Evolutionary conservation across 2,329 filamentous ascomycete genomes (phyloP), one percentile per base, ranked within the genome.

Genomic region (Pseudogymnoascus sp.): DNA sequence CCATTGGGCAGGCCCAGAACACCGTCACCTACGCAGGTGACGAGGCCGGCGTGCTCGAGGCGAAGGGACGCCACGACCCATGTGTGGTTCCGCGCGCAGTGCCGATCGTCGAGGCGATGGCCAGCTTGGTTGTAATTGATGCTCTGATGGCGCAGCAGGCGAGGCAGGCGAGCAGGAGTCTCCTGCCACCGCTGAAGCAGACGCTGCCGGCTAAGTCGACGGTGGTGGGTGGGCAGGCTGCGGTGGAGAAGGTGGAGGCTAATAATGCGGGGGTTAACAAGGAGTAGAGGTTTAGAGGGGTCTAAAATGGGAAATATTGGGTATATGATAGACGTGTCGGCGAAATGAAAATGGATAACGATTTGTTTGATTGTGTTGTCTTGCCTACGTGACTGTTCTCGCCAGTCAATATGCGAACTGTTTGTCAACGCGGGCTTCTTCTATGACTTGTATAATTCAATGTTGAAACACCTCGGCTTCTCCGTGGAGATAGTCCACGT

Each of bases 41-140:
- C 8, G 67, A 62, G 6, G 85, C 89, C 67, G 94, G 94, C 60
- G 78, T 90, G 3, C 80, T 97, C 35, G 90, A 92, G 66, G 92
- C 92, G 60, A 97, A 97, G 83, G 94, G 94, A 21, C 82, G 94
- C 64, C 93, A 97, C 75, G 93, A 97, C 73, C 92, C 94, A 3
- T 95, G 91, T 71, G 93, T 97, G 18, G 91, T 96, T 53, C 91
- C 91, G 4, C 82, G 92, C 31, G 92, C 92, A 3, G 87, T 97
- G 23, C 90, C 90, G 10, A 93, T 94, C 63, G 90, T 94, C 3
- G 92, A 97, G 80, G 86, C 88, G 40, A 97, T 97, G 93, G 89
- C 92, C 1, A 86, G 92, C 1, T 77, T 97, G 65, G 89, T 91
- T 3, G 80, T 97, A 63, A 92, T 96, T 76, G 93, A 97, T 76